Percentiles rank a stretch among this genome's conserved stretches.
These are phyloP conservation scores for Prinsepia uniflora DNA, from an alignment of 306 rosid genomes.

Conservation along the genomic window DNA sequence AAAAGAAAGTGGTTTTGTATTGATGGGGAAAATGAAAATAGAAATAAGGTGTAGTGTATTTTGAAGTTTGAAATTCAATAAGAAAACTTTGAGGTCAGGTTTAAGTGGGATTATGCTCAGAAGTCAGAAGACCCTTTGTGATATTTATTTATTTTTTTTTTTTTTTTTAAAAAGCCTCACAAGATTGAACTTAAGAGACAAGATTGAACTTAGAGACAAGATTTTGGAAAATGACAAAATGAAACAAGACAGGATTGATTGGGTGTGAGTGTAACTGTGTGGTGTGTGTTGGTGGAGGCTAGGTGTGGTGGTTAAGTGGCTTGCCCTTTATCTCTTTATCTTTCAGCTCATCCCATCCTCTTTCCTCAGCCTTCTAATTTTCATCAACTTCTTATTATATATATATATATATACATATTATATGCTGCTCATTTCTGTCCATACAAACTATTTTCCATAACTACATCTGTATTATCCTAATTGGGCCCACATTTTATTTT, in stretches of 20 bases:
- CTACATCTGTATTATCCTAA: not conserved
- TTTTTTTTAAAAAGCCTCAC: too few relatives aligned
- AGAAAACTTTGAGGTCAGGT: too few relatives aligned
- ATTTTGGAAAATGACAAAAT: not conserved
- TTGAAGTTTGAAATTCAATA: too few relatives aligned
- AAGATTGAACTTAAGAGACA: not conserved
- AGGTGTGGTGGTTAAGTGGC: slow-evolving; percentile 48
- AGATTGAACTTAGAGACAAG: not conserved
- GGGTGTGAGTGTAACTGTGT: slow-evolving; percentile 15
- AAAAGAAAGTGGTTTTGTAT: too few relatives aligned
- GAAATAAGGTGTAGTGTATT: too few relatives aligned
- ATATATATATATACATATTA: too few relatives aligned
- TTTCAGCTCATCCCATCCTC: slow-evolving; percentile 43
- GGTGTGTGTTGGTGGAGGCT: slow-evolving; percentile 30
- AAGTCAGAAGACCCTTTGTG: too few relatives aligned
- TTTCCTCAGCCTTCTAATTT: slow-evolving; percentile 47
- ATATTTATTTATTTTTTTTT: too few relatives aligned
- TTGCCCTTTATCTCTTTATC: slow-evolving; percentile 74
- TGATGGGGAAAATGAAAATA: too few relatives aligned
- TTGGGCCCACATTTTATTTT: not conserved
- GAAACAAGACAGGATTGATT: not conserved
- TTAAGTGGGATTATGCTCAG: too few relatives aligned
- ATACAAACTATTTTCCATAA: not conserved
- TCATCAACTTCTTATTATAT: too few relatives aligned
- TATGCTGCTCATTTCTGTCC: slow-evolving; percentile 1